Evolutionary conservation across 805 yeast genomes (phyloP).

Genomic region (Candida takata): DNA sequence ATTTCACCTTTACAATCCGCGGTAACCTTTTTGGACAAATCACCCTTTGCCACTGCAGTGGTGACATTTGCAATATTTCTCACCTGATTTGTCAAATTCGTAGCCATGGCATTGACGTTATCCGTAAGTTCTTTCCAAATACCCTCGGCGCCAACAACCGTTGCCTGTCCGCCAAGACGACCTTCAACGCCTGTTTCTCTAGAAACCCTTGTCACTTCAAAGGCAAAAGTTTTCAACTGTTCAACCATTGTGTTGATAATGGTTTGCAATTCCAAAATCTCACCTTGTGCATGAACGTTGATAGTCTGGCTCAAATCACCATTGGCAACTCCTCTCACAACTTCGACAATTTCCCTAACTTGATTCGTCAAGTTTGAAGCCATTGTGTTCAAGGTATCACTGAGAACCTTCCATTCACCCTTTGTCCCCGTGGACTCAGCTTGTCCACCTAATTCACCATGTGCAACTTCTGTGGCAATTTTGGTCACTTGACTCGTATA

Average conservation of each 20-base stretch:
- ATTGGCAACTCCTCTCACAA: conserved; percentile 86
- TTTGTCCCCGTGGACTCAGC: conserved; percentile 79
- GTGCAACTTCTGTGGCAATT: conserved; percentile 85
- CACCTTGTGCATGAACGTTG: conserved; percentile 87
- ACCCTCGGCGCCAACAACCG: conserved; percentile 76
- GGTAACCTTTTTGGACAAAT: conserved; percentile 74
- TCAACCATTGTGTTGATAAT: conserved; percentile 88
- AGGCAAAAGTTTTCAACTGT: conserved; percentile 78
- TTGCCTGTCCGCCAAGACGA: conserved; percentile 81
- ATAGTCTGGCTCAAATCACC: conserved; percentile 81
- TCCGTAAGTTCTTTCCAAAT: conserved; percentile 87
- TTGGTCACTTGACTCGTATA: conserved; percentile 62
- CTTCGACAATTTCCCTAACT: conserved; percentile 84
- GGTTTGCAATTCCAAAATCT: conserved; percentile 73
- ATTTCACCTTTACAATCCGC: conserved; percentile 92
- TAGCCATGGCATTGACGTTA: conserved; percentile 87
- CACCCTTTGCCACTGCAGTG: conserved; percentile 85
- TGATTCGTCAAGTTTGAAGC: conserved; percentile 82
- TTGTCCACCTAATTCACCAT: conserved; percentile 86
- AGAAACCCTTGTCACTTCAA: conserved; percentile 83
- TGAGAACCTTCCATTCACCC: conserved; percentile 81
- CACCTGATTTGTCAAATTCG: conserved; percentile 79
- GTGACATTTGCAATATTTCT: conserved; percentile 85
- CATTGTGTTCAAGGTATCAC: conserved; percentile 84
- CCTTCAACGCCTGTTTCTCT: conserved; percentile 89